Evolutionary conservation across 305 asterid genomes (phyloP).

Genomic region (Fraxinus xanthoxyloides): DNA sequence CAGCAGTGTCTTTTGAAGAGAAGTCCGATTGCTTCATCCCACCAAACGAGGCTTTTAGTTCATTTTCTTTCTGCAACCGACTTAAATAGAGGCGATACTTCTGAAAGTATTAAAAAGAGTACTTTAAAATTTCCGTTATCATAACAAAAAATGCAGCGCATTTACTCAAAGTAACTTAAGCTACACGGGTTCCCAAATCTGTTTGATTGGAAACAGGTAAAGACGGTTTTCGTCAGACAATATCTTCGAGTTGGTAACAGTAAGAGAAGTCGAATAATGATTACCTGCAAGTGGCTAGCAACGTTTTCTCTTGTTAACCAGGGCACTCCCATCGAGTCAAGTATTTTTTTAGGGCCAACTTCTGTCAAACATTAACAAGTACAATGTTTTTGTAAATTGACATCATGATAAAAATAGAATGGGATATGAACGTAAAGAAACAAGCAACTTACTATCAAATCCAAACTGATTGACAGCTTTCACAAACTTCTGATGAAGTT

Average conservation of each 20-base stretch:
- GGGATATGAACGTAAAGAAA: background rate
- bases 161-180: background rate
- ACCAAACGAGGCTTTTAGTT: slow-evolving; percentile 42
- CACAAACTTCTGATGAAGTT: slow-evolving; percentile 95
- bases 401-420: background rate
- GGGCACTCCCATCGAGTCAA: slow-evolving; percentile 87
- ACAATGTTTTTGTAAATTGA: background rate
- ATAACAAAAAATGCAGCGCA: background rate
- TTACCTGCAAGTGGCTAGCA: slow-evolving; percentile 96
- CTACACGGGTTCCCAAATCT: background rate
- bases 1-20: slow-evolving; percentile 36
- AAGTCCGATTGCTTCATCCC: slow-evolving; percentile 43
- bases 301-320: slow-evolving; percentile 94
- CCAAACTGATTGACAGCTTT: slow-evolving; percentile 89
- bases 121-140: slow-evolving; percentile 18
- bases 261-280: background rate
- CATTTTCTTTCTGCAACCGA: slow-evolving; percentile 76
- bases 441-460: slow-evolving; percentile 59
- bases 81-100: slow-evolving; percentile 88
- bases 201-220: background rate
- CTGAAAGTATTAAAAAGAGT: slow-evolving; percentile 46
- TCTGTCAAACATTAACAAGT: slow-evolving; percentile 43
- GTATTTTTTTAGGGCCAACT: slow-evolving; percentile 94
- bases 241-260: background rate
- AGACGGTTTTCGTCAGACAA: background rate